These are phyloP conservation scores for Plicaturopsis crispa DNA, from an alignment of 768 basidiomycete genomes.

Conservation along the genomic window DNA sequence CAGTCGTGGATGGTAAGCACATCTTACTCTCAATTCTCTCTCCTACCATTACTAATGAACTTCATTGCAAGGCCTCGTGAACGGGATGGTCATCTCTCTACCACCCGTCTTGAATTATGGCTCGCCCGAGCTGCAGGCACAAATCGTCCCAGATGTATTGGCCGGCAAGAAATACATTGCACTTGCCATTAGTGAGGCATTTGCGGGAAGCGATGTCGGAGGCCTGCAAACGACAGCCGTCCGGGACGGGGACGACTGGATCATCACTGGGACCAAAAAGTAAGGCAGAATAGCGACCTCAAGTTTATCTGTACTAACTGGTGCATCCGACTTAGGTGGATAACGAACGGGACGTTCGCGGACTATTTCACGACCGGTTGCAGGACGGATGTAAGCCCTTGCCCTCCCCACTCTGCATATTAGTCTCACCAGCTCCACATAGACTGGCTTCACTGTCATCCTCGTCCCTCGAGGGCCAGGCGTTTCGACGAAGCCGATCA, in stretches of 20 bases:
- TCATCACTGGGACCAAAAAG: slow-evolving; percentile 94
- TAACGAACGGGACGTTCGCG: slow-evolving; percentile 80
- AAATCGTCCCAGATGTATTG: slow-evolving; percentile 68
- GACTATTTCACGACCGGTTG: slow-evolving; percentile 83
- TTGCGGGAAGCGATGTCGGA: slow-evolving; percentile 81
- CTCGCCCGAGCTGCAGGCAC: slow-evolving; percentile 59
- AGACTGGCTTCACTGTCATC: slow-evolving; percentile 72
- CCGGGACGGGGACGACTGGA: slow-evolving; percentile 79
- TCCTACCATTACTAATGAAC: too few species aligned
- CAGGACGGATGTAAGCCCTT: slow-evolving; percentile 48
- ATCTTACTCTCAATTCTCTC: too few species aligned
- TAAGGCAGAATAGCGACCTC: slow-evolving; percentile 19
- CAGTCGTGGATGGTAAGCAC: too few species aligned
- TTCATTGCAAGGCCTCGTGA: slow-evolving; percentile 83
- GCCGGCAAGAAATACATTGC: slow-evolving; percentile 80
- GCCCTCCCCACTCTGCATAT: slow-evolving; percentile 1
- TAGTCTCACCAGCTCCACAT: neutral
- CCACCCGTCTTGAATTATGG: slow-evolving; percentile 89
- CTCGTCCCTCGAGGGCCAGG: slow-evolving; percentile 65
- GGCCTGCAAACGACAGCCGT: slow-evolving; percentile 83
- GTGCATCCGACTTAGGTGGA: slow-evolving; percentile 51
- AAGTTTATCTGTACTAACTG: neutral
- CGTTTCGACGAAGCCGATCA: slow-evolving; percentile 82
- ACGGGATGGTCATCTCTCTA: slow-evolving; percentile 78
- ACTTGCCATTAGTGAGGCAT: slow-evolving; percentile 90